Conservation (phyloP, 2,329 filamentous ascomycete genomes). For the Pseudogymnoascus sp. region DNA sequence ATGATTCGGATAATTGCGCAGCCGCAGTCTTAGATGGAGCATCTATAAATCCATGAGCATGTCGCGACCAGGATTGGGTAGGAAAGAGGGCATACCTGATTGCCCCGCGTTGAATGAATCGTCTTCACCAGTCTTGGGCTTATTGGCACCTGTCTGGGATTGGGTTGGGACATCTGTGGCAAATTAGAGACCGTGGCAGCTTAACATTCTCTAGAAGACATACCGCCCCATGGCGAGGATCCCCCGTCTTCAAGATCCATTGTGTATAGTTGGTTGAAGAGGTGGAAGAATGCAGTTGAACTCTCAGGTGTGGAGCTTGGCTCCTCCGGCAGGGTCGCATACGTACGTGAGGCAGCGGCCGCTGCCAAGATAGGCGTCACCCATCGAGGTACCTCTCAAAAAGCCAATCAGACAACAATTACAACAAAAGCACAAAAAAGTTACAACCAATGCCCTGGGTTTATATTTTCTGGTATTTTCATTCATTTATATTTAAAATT, state of each 20-base stretch:
- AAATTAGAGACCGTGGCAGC: constrained; percentile 15
- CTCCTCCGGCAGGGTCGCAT: neutral
- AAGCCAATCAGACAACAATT: constrained; percentile 1
- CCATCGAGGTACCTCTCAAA: neutral
- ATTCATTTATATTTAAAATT: neutral
- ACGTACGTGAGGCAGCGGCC: constrained; percentile 8
- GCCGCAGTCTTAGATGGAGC: neutral
- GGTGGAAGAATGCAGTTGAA: neutral
- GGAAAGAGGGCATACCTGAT: constrained; percentile 15
- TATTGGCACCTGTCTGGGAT: constrained; percentile 28
- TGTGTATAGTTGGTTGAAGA: constrained; percentile 15
- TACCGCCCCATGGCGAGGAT: constrained; percentile 42
- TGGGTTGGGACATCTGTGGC: constrained; percentile 36
- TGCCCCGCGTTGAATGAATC: constrained; percentile 21
- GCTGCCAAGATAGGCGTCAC: constrained; percentile 10
- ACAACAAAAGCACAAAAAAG: neutral
- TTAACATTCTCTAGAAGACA: constrained; percentile 16
- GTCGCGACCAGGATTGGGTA: neutral
- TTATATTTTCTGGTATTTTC: neutral
- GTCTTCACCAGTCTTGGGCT: constrained; percentile 22
- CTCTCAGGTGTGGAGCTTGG: constrained; percentile 10
- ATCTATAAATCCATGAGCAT: constrained; percentile 11
- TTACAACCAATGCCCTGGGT: neutral
- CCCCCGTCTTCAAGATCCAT: constrained; percentile 41
- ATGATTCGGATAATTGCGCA: constrained; percentile 11